phyloP scores from a whole-genome alignment of 495 filamentous ascomycete genomes.

The Choiromyces venosus region DNA sequence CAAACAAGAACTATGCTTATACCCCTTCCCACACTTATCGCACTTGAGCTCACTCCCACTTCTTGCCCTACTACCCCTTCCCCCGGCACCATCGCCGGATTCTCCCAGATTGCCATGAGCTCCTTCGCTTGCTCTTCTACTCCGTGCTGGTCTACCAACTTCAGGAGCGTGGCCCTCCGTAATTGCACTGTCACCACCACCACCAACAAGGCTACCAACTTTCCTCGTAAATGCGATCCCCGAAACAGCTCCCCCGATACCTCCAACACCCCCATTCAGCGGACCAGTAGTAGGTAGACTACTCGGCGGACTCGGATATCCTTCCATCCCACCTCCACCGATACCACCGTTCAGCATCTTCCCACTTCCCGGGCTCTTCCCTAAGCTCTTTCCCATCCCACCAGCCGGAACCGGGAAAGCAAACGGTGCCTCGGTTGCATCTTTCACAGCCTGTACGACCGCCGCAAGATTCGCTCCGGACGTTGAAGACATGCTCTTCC shows the following conservation, averaged over 20 bases:
- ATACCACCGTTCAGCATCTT: conserved; percentile 15
- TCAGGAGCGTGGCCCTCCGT: conserved; percentile 50
- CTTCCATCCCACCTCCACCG: conserved; percentile 20
- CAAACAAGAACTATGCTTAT: conserved; percentile 99
- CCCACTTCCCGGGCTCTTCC: conserved; percentile 31
- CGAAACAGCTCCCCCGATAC: conserved; percentile 22
- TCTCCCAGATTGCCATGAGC: conserved; percentile 71
- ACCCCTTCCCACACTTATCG: conserved; percentile 98
- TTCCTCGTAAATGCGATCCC: conserved; percentile 45
- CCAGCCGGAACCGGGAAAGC: conserved; percentile 19
- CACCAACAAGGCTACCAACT: conserved; percentile 48
- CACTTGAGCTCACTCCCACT: conserved; percentile 79
- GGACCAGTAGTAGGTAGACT: conserved; percentile 34
- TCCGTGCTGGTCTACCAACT: conserved; percentile 55
- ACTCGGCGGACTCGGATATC: conserved; percentile 40
- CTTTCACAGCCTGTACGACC: conserved; percentile 67
- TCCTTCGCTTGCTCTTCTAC: conserved; percentile 57
- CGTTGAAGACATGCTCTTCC: conserved; percentile 85
- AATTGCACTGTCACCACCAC: conserved; percentile 54
- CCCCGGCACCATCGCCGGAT: conserved; percentile 71
- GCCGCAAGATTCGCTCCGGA: conserved; percentile 68
- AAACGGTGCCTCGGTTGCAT: conserved; percentile 46
- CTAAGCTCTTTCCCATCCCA: conserved; percentile 12
- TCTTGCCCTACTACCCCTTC: conserved; percentile 55
- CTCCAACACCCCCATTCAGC: conserved; percentile 9